A percentile compares a stretch with the other conserved stretches of the same genome.
Evolutionary conservation across 768 basidiomycete genomes (phyloP).

Genomic region (Lactifluus rugatus): DNA sequence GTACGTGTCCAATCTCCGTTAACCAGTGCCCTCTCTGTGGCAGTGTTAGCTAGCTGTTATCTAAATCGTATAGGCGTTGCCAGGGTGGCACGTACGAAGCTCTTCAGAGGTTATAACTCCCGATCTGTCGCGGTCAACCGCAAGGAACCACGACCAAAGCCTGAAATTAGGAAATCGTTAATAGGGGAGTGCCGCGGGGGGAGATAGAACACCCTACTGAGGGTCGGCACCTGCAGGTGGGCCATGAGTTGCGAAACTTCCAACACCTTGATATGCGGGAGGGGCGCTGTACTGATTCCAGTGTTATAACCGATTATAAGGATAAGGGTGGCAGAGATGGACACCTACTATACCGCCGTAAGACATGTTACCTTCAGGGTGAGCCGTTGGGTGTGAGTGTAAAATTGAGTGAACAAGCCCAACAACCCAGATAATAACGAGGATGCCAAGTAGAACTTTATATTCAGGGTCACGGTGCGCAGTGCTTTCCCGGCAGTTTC

Average conservation of each 20-base stretch:
- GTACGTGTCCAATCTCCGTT: constrained; percentile 70
- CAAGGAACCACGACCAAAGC: constrained; percentile 62
- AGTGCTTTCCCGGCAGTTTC: too few species aligned
- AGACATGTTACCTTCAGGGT: constrained; percentile 2
- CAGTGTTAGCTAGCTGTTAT: neutral
- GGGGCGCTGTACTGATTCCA: neutral
- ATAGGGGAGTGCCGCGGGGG: neutral
- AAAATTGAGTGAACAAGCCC: neutral
- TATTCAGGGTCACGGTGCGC: too few species aligned
- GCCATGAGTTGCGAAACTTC: constrained; percentile 24
- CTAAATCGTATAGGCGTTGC: neutral
- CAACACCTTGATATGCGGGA: constrained; percentile 23
- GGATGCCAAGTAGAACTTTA: neutral
- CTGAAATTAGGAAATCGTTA: constrained; percentile 28
- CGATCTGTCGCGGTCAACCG: constrained; percentile 63
- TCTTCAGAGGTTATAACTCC: constrained; percentile 56
- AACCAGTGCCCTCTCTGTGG: constrained; percentile 37
- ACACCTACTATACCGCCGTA: constrained; percentile 11
- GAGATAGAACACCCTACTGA: constrained; percentile 35
- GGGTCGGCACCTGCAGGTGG: constrained; percentile 66
- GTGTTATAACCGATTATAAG: neutral
- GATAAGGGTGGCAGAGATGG: neutral
- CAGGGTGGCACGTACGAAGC: constrained; percentile 45
- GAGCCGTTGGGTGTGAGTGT: neutral
- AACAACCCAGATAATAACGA: neutral